These are phyloP conservation scores for Magnusiomyces suaveolens DNA, from an alignment of 1,139 yeast species.

Conservation along the genomic window DNA sequence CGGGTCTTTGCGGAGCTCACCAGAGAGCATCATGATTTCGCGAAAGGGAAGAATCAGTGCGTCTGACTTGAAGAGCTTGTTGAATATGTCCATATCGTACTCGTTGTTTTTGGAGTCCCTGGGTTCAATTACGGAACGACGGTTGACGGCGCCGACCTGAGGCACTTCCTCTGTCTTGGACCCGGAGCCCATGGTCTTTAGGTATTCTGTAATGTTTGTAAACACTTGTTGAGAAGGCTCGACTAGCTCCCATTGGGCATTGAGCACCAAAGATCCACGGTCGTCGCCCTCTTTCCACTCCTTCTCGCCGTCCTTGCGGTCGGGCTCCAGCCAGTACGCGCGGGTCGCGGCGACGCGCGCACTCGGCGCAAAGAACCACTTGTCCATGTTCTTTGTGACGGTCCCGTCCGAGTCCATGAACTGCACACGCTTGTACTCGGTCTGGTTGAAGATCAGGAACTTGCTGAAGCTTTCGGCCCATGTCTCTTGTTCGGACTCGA, in stretches of 20 bases:
- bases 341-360: conserved; percentile 32
- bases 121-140: neutral
- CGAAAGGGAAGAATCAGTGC: conserved; percentile 38
- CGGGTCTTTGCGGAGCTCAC: conserved; percentile 36
- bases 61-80: conserved; percentile 31
- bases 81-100: conserved; percentile 45
- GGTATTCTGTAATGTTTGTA: conserved; percentile 22
- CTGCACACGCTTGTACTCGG: conserved; percentile 41
- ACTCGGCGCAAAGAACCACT: conserved; percentile 40
- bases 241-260: conserved; percentile 38
- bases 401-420: conserved; percentile 38
- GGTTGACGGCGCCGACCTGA: conserved; percentile 21
- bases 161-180: too few relatives aligned
- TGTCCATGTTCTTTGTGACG: conserved; percentile 33
- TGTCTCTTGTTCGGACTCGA: conserved; percentile 23
- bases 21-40: conserved; percentile 41
- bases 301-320: neutral
- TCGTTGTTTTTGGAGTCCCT: conserved; percentile 22
- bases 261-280: conserved; percentile 25
- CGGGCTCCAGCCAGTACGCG: conserved; percentile 26
- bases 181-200: neutral
- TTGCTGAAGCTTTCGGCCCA: conserved; percentile 44
- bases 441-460: conserved; percentile 37
- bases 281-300: conserved; percentile 6
- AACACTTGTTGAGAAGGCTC: conserved; percentile 33